A percentile compares a stretch with the other conserved stretches of the same genome.
phyloP scores from a whole-genome alignment of 345 rosid species.

The Cardiospermum halicacabum region DNA sequence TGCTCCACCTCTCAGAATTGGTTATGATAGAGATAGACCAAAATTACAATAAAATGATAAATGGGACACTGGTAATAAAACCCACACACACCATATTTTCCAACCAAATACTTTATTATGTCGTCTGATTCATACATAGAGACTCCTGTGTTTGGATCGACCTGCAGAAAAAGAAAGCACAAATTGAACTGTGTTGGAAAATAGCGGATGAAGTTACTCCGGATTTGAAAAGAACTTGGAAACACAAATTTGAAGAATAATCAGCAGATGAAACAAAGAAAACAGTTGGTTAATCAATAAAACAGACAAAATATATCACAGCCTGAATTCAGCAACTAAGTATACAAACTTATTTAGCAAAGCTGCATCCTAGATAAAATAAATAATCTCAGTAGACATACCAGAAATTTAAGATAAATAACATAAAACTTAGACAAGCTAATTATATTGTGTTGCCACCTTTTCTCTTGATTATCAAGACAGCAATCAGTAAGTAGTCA shows the following conservation, averaged over 20 bases:
- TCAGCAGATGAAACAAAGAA: neutral
- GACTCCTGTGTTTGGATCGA: slow-evolving; percentile 89
- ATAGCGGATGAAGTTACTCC: slow-evolving; percentile 3
- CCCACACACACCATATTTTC: slow-evolving; percentile 63
- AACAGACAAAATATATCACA: neutral
- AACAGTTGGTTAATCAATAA: neutral
- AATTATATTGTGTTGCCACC: neutral
- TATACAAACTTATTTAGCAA: neutral
- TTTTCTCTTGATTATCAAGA: neutral
- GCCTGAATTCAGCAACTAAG: neutral
- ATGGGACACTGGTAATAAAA: slow-evolving; percentile 2
- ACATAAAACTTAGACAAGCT: neutral
- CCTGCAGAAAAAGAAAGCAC: slow-evolving; percentile 35
- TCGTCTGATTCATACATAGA: slow-evolving; percentile 93
- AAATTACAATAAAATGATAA: neutral
- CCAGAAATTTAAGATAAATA: neutral
- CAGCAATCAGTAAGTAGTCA: neutral
- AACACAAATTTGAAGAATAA: neutral
- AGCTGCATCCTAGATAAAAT: no score
- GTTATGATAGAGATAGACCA: neutral
- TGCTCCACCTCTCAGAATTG: neutral
- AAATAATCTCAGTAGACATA: neutral
- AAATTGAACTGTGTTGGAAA: slow-evolving; percentile 7
- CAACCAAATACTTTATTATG: slow-evolving; percentile 74
- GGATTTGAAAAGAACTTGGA: neutral